These are phyloP conservation scores for Kandelia obovata DNA, from an alignment of 345 rosid species.

Conservation along the genomic window DNA sequence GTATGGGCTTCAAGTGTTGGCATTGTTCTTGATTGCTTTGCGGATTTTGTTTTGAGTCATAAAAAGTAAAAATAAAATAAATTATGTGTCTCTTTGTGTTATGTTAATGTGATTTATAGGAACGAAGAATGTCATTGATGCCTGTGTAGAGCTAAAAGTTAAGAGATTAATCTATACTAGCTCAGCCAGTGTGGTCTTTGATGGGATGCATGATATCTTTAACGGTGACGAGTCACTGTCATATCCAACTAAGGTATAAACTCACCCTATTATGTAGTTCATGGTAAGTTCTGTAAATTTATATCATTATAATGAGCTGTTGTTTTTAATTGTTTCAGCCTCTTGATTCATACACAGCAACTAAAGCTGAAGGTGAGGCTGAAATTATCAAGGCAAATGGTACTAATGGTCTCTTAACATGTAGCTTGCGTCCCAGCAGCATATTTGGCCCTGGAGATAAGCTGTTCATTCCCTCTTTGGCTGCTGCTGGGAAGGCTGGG, in stretches of 20 bases:
- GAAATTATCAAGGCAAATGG: conserved; percentile 68
- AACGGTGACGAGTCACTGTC: conserved; percentile 72
- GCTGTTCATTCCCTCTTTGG: conserved; percentile 78
- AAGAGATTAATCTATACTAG: conserved; percentile 92
- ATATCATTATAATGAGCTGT: conserved; percentile 4
- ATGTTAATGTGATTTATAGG: conserved; percentile 34
- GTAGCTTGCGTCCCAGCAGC: conserved; percentile 89
- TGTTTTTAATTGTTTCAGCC: conserved; percentile 46
- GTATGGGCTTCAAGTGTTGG: background rate
- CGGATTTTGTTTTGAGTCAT: too few species aligned
- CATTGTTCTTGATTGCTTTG: background rate
- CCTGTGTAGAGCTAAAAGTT: conserved; percentile 66
- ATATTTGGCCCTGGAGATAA: conserved; percentile 96
- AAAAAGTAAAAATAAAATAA: too few species aligned
- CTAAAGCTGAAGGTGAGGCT: conserved; percentile 88
- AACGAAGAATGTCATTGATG: conserved; percentile 78
- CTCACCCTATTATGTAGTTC: background rate
- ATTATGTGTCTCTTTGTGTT: background rate
- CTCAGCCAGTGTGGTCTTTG: conserved; percentile 91
- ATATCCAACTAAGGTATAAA: conserved; percentile 55
- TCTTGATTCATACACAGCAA: conserved; percentile 79
- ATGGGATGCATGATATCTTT: conserved; percentile 60
- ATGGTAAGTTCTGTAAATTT: background rate
- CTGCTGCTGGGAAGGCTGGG: conserved; percentile 79
- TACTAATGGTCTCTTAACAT: conserved; percentile 70